Conservation (phyloP, 2,329 filamentous ascomycete species). For the Bipolaris zeicola region DNA sequence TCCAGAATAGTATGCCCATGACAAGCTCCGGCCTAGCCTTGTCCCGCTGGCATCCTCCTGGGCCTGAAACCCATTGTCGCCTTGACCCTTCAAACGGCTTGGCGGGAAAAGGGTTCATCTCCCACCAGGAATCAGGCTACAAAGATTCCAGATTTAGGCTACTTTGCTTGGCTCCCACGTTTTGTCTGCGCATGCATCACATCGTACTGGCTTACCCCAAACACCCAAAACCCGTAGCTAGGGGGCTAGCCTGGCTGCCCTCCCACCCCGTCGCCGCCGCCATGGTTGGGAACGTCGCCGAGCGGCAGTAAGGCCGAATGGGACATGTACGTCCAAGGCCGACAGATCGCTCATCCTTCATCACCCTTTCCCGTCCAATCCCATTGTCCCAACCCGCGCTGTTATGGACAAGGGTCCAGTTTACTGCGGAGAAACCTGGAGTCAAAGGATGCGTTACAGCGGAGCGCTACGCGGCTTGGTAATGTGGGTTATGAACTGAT, state of each 20-base stretch:
- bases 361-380: background rate
- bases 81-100: conserved; percentile 2
- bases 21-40: background rate
- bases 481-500: conserved; percentile 2
- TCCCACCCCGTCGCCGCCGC: background rate
- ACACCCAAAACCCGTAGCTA: background rate
- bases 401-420: background rate
- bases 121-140: background rate
- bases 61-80: background rate
- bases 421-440: conserved; percentile 1
- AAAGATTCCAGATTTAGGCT: background rate
- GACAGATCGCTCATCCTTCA: background rate
- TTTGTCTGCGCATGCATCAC: background rate
- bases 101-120: background rate
- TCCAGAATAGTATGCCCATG: background rate
- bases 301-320: background rate
- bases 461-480: background rate
- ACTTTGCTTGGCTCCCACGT: background rate
- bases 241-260: background rate
- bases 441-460: background rate
- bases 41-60: background rate
- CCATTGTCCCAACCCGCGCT: background rate
- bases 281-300: background rate
- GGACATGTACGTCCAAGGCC: background rate
- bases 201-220: background rate